Base-by-base conservation (phyloP, 768 basidiomycete genomes). In the Trametes cingulata region DNA sequence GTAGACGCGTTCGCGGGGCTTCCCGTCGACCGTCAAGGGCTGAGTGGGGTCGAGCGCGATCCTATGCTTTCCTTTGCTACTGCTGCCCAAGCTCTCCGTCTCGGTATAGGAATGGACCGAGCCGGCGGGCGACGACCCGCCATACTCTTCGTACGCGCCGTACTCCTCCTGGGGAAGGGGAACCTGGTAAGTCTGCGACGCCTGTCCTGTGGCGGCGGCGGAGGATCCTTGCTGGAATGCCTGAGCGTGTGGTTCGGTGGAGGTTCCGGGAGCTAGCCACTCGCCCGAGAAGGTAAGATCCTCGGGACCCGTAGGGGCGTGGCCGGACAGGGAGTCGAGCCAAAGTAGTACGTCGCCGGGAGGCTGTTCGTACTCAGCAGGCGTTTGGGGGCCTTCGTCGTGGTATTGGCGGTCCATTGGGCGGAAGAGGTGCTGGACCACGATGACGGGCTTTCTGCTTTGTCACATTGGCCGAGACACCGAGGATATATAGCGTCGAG, bases 21-120 rank as follows among this genome's bases (percentile, higher is more conserved):
- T 53, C 6, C 61, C 61, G n/a, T 63, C 61, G 29, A 58, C 48
- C 6, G 61, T 63, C 41, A 58, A 25, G 0, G 61, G 61, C 56
- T 63, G 61, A 36, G 22, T 49, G 6, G 61, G 56, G 36, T 53
- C 56, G 12, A 63, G 56, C 5, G 56, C 46, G 48, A 63, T 55
- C 19, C 27, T 58, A 20, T 15, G 22, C 53, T 55, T 61, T 4
- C 48, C 29, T 10, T 37, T 40, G 20, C 10, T 40, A 19, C 47
- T 43, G n/a, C 39, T 35, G 12, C 39, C 37, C 3, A 29, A 24
- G 24, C 53, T 55, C 40, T 50, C 60, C 5, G 52, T n/a, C n/a
- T 61, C 60, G 29, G 53, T 45, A 17, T 59, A 52, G 0, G 56
- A 52, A 15, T 35, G 56, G 12, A 48, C 25, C 3, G 60, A 55